Evolutionary conservation across 352 stramenopile species (phyloP), one percentile per base, ranked within the genome.

Genomic region (Pythium diclinum): DNA sequence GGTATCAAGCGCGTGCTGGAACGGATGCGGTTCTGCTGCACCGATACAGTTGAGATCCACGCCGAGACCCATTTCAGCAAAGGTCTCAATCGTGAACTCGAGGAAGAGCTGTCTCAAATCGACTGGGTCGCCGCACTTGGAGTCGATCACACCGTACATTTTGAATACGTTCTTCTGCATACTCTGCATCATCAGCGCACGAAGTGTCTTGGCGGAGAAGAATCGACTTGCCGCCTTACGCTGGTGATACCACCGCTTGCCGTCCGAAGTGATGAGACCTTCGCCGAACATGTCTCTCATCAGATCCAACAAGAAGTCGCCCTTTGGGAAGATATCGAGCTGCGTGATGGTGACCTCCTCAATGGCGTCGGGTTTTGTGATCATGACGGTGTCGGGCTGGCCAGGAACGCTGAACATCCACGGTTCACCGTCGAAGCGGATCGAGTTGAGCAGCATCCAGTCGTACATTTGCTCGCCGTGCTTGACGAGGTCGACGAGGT

Each of bases 51-150:
- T 69, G 36, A 77, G 69, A 42, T 85, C 65, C 21, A 85, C 33
- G 2, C 78, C 81, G 30, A 88, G 78, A 11, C 69, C 71, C 19
- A 89, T 64, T 21, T 87, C 74, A 0, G 69, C 69, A 46, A 88
- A 88, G 6, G 77, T 77, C 49, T 85, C 75, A 17, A 87, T 78
- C 14, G 76, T 65, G 47, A 87, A 85, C 13, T 69, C 62, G n/a
- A 79, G 74, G 51, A 85, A 81, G 16, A 77, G 53, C 32, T 79
- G 56, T 0, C 34, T 53, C 44, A 81, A 63, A 17, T 77, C 65
- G 1, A 70, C 10, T 14, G n/a, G 40, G 5, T 16, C 36, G 14
- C 11, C 49, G 6, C 3, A 8, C 17, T 44, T 53, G 4, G 34
- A 14, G 21, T 73, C 61, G 10, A 73, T 23, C n/a, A 73, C 58